Evolutionary conservation across 108 stramenopile species (phyloP).

Genomic region (Schizochytrium sp.): DNA sequence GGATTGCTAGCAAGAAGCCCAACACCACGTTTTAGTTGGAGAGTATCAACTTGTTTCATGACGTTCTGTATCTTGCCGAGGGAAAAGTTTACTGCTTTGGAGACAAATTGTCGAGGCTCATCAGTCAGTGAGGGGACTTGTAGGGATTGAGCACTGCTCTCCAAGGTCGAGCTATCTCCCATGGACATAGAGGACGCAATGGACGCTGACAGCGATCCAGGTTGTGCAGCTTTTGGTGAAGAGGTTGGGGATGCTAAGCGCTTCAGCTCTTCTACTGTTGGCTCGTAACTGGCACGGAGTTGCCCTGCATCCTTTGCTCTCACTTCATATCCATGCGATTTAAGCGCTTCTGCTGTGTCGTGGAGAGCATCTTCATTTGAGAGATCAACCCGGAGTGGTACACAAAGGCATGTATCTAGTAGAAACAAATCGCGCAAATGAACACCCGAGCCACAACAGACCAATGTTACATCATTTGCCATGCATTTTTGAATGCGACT

Average conservation of each 20-base stretch:
- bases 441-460: not conserved
- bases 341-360: constrained; percentile 1
- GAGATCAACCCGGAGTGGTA: not conserved
- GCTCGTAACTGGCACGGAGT: constrained; percentile 12
- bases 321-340: constrained; percentile 18
- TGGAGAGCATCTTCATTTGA: constrained; percentile 3
- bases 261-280: not conserved
- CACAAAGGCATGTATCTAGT: not conserved
- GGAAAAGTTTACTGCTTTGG: constrained; percentile 42
- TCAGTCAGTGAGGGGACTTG: not conserved
- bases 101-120: constrained; percentile 10
- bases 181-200: not conserved
- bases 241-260: not conserved
- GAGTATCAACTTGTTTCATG: not conserved
- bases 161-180: not conserved
- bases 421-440: constrained; percentile 29
- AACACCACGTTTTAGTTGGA: not conserved
- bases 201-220: not conserved
- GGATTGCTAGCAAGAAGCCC: not conserved
- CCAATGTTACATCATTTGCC: not conserved
- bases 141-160: not conserved
- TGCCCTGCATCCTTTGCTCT: constrained; percentile 8
- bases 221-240: not conserved
- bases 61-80: constrained; percentile 8
- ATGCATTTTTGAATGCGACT: constrained; percentile 10